phyloP scores from a whole-genome alignment of 768 basidiomycete species.

The Hemileccinum impolitum region DNA sequence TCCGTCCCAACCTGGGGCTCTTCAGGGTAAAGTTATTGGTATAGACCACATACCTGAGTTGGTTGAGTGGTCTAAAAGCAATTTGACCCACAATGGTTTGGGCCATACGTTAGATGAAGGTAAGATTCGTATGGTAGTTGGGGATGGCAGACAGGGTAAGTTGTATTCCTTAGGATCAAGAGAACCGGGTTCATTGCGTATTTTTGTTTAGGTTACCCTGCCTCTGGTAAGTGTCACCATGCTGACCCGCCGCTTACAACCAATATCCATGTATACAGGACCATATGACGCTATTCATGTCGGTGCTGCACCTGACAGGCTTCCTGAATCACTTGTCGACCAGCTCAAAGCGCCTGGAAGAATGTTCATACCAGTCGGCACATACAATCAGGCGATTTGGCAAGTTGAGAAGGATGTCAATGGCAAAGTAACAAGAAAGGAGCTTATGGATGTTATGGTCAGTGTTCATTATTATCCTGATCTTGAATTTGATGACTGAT shows the following conservation, averaged over 20 bases:
- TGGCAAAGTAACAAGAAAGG: conserved; percentile 60
- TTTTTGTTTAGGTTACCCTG: conserved; percentile 33
- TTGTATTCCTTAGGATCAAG: neutral
- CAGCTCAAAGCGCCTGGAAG: conserved; percentile 74
- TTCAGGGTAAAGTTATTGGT: conserved; percentile 67
- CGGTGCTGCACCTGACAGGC: conserved; percentile 80
- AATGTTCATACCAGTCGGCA: conserved; percentile 94
- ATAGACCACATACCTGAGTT: conserved; percentile 89
- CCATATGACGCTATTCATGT: conserved; percentile 90
- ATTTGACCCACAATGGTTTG: conserved; percentile 66
- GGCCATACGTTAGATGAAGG: conserved; percentile 49
- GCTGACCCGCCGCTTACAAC: neutral
- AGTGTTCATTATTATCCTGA: conserved; percentile 25
- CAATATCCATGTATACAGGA: conserved; percentile 32
- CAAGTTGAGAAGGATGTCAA: conserved; percentile 76
- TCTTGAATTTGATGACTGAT: conserved; percentile 14
- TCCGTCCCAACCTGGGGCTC: conserved; percentile 7
- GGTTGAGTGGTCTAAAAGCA: conserved; percentile 63
- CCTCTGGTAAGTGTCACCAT: conserved; percentile 27
- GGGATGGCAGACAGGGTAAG: conserved; percentile 79
- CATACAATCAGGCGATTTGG: conserved; percentile 53
- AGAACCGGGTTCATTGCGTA: neutral
- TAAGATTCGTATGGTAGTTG: conserved; percentile 59
- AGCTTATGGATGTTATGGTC: conserved; percentile 82
- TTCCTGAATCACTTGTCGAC: conserved; percentile 69